Evolutionary conservation across 2,329 filamentous ascomycete genomes (phyloP).

Genomic region (Paracamarosporium sp.): DNA sequence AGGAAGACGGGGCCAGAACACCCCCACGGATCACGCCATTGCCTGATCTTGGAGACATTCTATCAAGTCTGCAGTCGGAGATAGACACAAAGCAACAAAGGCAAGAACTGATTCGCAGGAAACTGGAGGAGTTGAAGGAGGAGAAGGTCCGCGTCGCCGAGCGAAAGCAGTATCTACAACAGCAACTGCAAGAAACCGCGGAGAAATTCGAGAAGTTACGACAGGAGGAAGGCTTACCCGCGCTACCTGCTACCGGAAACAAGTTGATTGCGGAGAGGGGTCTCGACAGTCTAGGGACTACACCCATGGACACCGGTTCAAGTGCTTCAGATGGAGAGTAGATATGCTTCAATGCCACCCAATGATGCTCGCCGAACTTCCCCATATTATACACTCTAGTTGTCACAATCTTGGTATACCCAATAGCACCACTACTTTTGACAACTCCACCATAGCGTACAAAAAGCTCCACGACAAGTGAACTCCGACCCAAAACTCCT

Average conservation of each 20-base stretch:
- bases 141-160: slow-evolving; percentile 73
- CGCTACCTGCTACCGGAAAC: slow-evolving; percentile 35
- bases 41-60: slow-evolving; percentile 72
- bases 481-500: slow-evolving; percentile 4
- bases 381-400: neutral
- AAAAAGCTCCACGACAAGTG: neutral
- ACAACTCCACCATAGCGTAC: neutral
- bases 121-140: slow-evolving; percentile 69
- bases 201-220: slow-evolving; percentile 70
- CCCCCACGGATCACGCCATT: slow-evolving; percentile 79
- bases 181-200: slow-evolving; percentile 79
- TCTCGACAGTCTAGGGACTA: slow-evolving; percentile 45
- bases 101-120: slow-evolving; percentile 65
- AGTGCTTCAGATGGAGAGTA: slow-evolving; percentile 36
- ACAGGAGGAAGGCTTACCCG: slow-evolving; percentile 53
- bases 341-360: slow-evolving; percentile 12
- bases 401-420: neutral
- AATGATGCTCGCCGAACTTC: neutral
- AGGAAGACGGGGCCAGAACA: slow-evolving; percentile 59
- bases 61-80: slow-evolving; percentile 68
- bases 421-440: neutral
- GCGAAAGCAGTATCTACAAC: slow-evolving; percentile 81
- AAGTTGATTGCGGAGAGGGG: slow-evolving; percentile 41
- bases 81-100: slow-evolving; percentile 67
- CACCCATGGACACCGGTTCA: slow-evolving; percentile 34